Base-by-base conservation (phyloP, 2,329 filamentous ascomycete genomes). In the Aspergillus phoenicis region DNA sequence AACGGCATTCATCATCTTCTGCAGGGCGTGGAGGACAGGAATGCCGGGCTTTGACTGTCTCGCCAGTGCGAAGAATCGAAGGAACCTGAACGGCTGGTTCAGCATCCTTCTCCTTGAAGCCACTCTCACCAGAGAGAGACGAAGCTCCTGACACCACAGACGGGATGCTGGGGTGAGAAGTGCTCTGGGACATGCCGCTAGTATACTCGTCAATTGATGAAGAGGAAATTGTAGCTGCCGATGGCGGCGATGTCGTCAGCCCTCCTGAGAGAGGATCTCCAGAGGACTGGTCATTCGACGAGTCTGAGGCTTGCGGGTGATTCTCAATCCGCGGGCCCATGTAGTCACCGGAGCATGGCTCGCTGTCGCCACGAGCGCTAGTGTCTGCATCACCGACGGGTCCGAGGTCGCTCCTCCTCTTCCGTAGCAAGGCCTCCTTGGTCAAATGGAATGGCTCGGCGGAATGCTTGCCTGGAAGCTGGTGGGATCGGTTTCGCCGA, bases 111-210 rank as follows among this genome's bases (percentile, higher is more conserved):
- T 73, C 69, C 53, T 68, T 68, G 28, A 68, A 64, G 11, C 68
- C 66, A 0, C 73, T 73, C 57, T 80, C 78, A 7, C 73, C 75
- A 10, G 78, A 81, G 26, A 80, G 72, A 22, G 80, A 81, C 0
- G 80, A 81, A 11, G 78, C 79, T 28, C 77, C 78, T 0, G 79
- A 81, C 15, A 78, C 66, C 15, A 80, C 77, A 10, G 79, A 78
- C 4, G 78, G 78, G 36, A 81, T 80, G 64, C 79, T 81, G 4
- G 78, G 79, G 62, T 81, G 78, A 8, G 80, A 81, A 43, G 78
- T 77, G 65, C 77, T 80, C 55, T 80, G 78, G 28, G 79, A 81
- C 68, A 81, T 80, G 54, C 78, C 79, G 52, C 79, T 81, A 36
- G 74, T 75, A 47, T 74, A 78, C 57, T 80, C 78, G 57, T 78